Evolutionary conservation across 352 stramenopile species (phyloP).

Genomic region (Pythium monospermum): DNA sequence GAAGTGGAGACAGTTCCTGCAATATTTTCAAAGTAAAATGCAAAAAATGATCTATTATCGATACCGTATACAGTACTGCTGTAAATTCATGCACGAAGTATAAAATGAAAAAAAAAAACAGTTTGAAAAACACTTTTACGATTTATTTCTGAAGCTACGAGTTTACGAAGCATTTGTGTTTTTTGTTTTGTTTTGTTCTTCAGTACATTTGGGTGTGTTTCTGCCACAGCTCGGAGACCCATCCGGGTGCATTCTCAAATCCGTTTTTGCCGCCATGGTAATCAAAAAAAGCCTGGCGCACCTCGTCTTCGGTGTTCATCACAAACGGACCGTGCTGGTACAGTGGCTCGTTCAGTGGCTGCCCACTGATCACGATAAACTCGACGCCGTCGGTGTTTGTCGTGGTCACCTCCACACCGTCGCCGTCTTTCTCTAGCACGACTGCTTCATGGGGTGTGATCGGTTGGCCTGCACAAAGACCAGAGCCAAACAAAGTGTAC

Average conservation of each 20-base stretch:
- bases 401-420: constrained; percentile 39
- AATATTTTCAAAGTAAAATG: too few species aligned
- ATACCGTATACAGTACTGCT: too few species aligned
- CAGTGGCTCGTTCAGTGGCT: constrained; percentile 30
- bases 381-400: constrained; percentile 31
- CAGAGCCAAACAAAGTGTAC: constrained; percentile 14
- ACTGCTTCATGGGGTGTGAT: constrained; percentile 37
- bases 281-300: constrained; percentile 33
- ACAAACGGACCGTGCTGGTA: constrained; percentile 72
- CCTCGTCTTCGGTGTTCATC: constrained; percentile 55
- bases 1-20: too few species aligned
- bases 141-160: too few species aligned
- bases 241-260: constrained; percentile 55
- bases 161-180: too few species aligned
- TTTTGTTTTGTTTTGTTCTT: too few species aligned
- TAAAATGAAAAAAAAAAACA: too few species aligned
- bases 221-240: constrained; percentile 38
- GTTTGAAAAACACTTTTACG: too few species aligned
- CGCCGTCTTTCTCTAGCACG: constrained; percentile 39
- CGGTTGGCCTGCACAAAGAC: constrained; percentile 1
- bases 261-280: constrained; percentile 23
- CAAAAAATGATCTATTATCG: too few species aligned
- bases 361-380: constrained; percentile 54
- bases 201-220: too few species aligned
- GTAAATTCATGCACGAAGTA: too few species aligned